Conservation (phyloP, 768 basidiomycete species). For the Auricularia sp. region DNA sequence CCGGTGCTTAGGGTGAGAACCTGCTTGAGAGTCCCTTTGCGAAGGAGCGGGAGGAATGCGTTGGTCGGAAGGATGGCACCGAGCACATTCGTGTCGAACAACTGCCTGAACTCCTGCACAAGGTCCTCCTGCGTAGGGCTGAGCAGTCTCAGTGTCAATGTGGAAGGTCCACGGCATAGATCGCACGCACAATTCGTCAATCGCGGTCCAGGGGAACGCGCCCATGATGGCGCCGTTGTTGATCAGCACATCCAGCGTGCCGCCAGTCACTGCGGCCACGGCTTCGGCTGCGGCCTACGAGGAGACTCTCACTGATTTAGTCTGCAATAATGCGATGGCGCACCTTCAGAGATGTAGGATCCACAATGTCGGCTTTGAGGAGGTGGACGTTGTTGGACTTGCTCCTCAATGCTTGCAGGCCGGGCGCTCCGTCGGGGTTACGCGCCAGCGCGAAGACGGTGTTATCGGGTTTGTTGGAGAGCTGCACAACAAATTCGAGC, state of each 20-base stretch:
- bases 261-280: constrained; percentile 5
- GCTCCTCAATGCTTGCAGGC: constrained; percentile 5
- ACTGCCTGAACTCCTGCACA: background rate
- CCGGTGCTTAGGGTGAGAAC: constrained; percentile 7
- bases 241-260: constrained; percentile 9
- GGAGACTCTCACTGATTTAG: no score
- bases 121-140: background rate
- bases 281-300: constrained; percentile 8
- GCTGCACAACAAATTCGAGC: constrained; percentile 21
- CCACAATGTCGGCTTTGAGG: constrained; percentile 29
- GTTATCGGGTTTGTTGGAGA: constrained; percentile 12
- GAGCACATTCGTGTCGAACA: constrained; percentile 13
- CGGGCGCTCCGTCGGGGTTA: constrained; percentile 12
- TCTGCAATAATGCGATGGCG: background rate
- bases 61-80: constrained; percentile 12
- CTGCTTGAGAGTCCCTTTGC: constrained; percentile 5
- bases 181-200: constrained; percentile 1
- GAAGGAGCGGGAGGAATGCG: constrained; percentile 14
- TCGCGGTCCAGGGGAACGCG: background rate
- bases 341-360: constrained; percentile 22
- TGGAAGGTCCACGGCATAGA: no score
- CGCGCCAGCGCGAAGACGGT: constrained; percentile 22
- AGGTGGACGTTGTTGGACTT: constrained; percentile 26
- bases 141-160: no score
- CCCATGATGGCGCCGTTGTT: constrained; percentile 1